Evolutionary conservation across 176 grass and related monocot species (phyloP), one percentile per base, ranked within the genome.

Genomic region (Aegilops speltoides): DNA sequence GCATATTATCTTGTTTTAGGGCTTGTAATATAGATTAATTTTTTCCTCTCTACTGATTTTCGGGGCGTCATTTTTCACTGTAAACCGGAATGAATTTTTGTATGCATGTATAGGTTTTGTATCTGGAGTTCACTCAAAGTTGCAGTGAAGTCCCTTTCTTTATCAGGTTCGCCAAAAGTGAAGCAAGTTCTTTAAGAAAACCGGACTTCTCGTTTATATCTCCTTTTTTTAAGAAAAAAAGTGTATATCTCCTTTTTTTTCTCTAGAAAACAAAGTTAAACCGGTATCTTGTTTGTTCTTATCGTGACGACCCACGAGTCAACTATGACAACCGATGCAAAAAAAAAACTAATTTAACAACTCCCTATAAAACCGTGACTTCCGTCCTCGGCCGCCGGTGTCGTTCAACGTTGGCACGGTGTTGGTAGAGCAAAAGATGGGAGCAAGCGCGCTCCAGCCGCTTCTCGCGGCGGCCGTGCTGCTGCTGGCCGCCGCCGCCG

Each of bases 1-100:
- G 59, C 68, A 25, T 97, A 90, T 31, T 94, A 90, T 79, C 43
- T 88, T 76, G n/a, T 54, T 87, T 80, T 97, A 80, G 91, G 85
- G 1, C 73, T 94, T 9, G 45, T 94, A 64, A 48, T 64, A 76
- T 96, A 86, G 61, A 54, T 54, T 19, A 5, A 11, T 14, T 2
- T 23, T 3, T 69, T 69, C 9, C 66, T 71, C 20, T 12, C 20
- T 4, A 12, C 1, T 63, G 5, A 24, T 24, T 29, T 14, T 3
- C 0, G 3, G n/a, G 4, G n/a, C n/a, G 4, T 24, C 20, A 8
- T 63, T n/a, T 24, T 11, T 63, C 9, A 1, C 0, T 63, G 60
- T 63, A 59, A 59, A 22, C 1, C 19, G 7, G 7, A 59, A 59
- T 22, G 56, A 59, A 3, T 8, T 8, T 19, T 22, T 3, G 2